A percentile compares a stretch with the other conserved stretches of the same genome.
Conservation (phyloP, 2,329 filamentous ascomycete genomes). For the Colletotrichum horii region DNA sequence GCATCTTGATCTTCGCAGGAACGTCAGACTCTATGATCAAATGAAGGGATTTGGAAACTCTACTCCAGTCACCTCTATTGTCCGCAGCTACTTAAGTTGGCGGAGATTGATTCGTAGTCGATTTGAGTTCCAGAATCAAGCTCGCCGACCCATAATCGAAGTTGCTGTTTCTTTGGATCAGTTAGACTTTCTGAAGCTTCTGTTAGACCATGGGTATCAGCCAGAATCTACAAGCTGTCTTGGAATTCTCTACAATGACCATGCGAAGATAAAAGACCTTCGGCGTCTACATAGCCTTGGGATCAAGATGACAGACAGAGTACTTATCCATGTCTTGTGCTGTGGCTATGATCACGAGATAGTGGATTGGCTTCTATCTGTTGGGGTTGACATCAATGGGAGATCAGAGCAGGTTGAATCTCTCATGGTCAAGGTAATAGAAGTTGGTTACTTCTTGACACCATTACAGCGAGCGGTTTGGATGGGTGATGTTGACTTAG, state of each 20-base stretch:
- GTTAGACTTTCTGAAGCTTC: background rate
- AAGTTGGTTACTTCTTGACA: background rate
- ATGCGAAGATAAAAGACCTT: background rate
- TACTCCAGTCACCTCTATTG: too few relatives aligned
- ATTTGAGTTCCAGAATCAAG: too few relatives aligned
- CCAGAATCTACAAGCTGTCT: background rate
- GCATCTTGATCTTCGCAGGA: too few relatives aligned
- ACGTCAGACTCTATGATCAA: too few relatives aligned
- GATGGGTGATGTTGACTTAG: background rate
- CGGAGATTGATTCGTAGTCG: background rate
- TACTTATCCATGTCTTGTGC: too few relatives aligned
- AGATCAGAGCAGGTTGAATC: background rate
- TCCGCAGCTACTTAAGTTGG: background rate
- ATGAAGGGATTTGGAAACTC: too few relatives aligned
- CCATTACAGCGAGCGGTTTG: background rate
- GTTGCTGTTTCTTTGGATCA: background rate
- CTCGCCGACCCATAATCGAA: background rate
- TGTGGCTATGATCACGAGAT: rapidly evolving
- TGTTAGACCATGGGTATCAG: rapidly evolving
- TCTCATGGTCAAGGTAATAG: too few relatives aligned
- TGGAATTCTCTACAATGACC: background rate
- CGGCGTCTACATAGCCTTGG: background rate
- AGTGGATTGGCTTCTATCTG: background rate
- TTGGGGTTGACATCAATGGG: background rate
- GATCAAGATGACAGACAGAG: background rate